Conservation (phyloP, 805 yeast genomes). For the Cyberlindnera mycetangii region DNA sequence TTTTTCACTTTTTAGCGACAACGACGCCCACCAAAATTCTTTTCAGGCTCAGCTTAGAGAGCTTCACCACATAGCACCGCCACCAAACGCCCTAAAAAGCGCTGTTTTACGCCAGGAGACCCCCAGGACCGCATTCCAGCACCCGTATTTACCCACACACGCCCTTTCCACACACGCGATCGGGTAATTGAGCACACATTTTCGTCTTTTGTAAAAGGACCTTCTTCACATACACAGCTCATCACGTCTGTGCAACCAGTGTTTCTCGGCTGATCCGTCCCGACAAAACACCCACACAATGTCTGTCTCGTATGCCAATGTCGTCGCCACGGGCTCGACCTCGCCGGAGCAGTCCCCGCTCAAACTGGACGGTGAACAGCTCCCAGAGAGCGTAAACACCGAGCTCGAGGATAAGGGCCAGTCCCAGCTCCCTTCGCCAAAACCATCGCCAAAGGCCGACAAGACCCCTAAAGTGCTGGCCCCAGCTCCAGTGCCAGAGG, state of each 20-base stretch:
- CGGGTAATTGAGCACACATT: not conserved
- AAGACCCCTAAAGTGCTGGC: constrained; percentile 36
- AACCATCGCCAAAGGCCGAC: constrained; percentile 26
- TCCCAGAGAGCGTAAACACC: constrained; percentile 1
- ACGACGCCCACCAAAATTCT: constrained; percentile 8
- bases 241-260: not conserved
- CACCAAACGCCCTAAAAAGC: not conserved
- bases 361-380: constrained; percentile 8
- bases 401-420: constrained; percentile 13
- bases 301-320: constrained; percentile 32
- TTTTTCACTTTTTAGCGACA: constrained; percentile 13
- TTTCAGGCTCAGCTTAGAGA: not conserved
- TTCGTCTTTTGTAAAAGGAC: not conserved
- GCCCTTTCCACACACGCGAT: not conserved
- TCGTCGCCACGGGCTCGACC: constrained; percentile 25
- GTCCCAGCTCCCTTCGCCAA: constrained; percentile 29
- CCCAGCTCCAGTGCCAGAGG: constrained; percentile 65
- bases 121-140: not conserved
- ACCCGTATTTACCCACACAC: not conserved
- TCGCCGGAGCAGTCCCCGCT: constrained; percentile 20
- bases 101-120: not conserved
- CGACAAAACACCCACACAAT: constrained; percentile 4
- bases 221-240: not conserved
- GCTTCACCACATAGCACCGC: not conserved
- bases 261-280: too few species aligned